Percentiles rank a stretch among this genome's conserved stretches.
phyloP scores from a whole-genome alignment of 371 early-diverging fungal genomes.

The Mortierella sp. region DNA sequence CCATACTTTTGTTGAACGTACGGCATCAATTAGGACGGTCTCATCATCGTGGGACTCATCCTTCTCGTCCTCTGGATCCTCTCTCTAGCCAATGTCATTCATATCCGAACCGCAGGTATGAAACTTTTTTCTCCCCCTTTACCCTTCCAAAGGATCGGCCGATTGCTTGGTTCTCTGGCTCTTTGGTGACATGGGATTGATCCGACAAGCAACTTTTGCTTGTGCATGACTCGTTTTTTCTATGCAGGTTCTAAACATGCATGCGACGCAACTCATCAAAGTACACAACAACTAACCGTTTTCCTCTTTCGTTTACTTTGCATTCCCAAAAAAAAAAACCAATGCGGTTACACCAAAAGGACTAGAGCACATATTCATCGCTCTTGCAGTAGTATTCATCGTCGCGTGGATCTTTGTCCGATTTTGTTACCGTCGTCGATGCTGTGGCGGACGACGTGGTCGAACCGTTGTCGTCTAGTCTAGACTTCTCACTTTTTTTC shows the following conservation, averaged over 20 bases:
- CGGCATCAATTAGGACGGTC: not conserved
- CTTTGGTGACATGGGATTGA: not conserved
- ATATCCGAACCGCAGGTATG: conserved; percentile 3
- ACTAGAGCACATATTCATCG: conserved; percentile 18
- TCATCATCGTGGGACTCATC: not conserved
- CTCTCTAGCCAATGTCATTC: not conserved
- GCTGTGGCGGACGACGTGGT: not conserved
- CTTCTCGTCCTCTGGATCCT: conserved; percentile 19
- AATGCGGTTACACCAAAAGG: not conserved
- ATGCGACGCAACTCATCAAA: not conserved
- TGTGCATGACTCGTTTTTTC: not conserved
- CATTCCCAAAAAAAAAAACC: not conserved
- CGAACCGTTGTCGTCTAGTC: conserved; percentile 1
- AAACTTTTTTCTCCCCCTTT: not conserved
- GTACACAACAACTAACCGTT: not conserved
- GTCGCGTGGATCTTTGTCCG: conserved; percentile 22
- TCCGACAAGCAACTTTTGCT: not conserved
- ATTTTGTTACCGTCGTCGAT: conserved; percentile 11
- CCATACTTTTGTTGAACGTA: not conserved
- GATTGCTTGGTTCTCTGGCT: not conserved
- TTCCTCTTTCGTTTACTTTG: not conserved
- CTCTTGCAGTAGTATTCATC: conserved; percentile 17
- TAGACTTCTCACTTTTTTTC: not conserved
- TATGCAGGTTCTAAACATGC: not conserved
- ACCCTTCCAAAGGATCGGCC: not conserved